Evolutionary conservation across 2,329 filamentous ascomycete species (phyloP), one percentile per base, ranked within the genome.

Genomic region (Trichoderma sp.): DNA sequence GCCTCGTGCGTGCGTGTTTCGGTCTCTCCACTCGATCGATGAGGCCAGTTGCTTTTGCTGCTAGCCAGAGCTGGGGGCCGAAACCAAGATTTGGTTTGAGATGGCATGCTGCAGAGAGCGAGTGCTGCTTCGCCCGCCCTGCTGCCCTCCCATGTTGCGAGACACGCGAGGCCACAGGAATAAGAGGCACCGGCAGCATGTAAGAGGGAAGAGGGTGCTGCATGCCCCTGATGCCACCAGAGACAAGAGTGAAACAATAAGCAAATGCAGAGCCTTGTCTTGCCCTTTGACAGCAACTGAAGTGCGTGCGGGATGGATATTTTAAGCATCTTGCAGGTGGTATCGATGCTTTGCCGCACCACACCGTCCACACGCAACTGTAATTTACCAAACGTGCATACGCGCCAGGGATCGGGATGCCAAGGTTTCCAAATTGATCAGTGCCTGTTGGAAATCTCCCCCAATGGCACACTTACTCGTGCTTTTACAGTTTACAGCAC

Each of bases 301-400:
- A 27, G 45, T 27, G 22, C 9, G 15, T 25, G 45, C 45, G 19
- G 45, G 45, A 27, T 50, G 45, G 35, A 19, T 60, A 29, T 60
- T 60, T 60, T 60, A 56, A 48, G 58, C 58, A 48, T 42, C 58
- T 45, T 45, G 39, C n/a, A 45, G 39, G 39, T 45, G n/a, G 39
- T 45, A 45, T 45, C 12, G 39, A 45, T 19, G 39, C 39, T 45
- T 45, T 45, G 39, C 39, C 39, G 39, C n/a, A 34, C 52, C 27
- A 53, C 25, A n/a, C n/a, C n/a, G n/a, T n/a, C n/a, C 25, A 53
- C 17, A 12, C 50, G 27, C 25, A n/a, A 58, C 35, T 27, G 35
- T n/a, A 29, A 27, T 52, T 17, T 45, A 45, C 48, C 48, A 52
- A 50, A n/a, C 48, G 22, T 15, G 48, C 22, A 19, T 27, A 25